These are phyloP conservation scores for Xylaria scruposa DNA, from an alignment of 495 filamentous ascomycete genomes.

Conservation along the genomic window DNA sequence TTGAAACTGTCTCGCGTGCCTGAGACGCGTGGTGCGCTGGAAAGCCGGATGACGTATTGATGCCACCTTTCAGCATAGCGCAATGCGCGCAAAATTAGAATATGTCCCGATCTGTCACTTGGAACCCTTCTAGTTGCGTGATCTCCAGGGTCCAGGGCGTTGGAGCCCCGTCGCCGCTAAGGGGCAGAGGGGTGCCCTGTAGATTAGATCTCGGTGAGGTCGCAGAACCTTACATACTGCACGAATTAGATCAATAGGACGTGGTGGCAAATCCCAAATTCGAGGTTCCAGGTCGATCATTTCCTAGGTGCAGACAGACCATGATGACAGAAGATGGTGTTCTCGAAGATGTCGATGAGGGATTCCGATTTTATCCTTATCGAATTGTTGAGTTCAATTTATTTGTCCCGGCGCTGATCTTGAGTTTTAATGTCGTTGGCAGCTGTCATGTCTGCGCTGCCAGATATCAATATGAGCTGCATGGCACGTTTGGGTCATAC, in stretches of 20 bases:
- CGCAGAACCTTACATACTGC: slow-evolving; percentile 2
- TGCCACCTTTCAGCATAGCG: not conserved
- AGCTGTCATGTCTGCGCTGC: not conserved
- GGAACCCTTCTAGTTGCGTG: not conserved
- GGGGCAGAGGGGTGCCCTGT: not conserved
- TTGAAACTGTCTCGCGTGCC: not conserved
- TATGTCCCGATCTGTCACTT: not conserved
- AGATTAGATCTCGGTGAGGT: slow-evolving; percentile 16
- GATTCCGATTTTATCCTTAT: not conserved
- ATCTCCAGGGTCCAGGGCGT: slow-evolving; percentile 6
- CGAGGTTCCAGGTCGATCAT: not conserved
- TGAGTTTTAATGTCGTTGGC: not conserved
- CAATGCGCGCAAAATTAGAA: not conserved
- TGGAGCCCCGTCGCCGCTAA: not conserved
- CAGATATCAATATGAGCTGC: not conserved
- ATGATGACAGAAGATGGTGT: not conserved
- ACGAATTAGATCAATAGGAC: not conserved
- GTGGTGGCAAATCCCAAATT: not conserved
- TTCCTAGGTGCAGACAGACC: not conserved
- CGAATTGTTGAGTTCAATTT: not conserved
- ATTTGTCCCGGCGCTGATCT: not conserved
- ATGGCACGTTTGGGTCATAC: slow-evolving; percentile 4
- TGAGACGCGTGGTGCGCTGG: not conserved
- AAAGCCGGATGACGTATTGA: slow-evolving; percentile 13
- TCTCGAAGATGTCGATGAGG: slow-evolving; percentile 14